Evolutionary conservation across 192 early-diverging fungal genomes (phyloP), one percentile per base, ranked within the genome.

Genomic region (Irineochytrium annulatum): DNA sequence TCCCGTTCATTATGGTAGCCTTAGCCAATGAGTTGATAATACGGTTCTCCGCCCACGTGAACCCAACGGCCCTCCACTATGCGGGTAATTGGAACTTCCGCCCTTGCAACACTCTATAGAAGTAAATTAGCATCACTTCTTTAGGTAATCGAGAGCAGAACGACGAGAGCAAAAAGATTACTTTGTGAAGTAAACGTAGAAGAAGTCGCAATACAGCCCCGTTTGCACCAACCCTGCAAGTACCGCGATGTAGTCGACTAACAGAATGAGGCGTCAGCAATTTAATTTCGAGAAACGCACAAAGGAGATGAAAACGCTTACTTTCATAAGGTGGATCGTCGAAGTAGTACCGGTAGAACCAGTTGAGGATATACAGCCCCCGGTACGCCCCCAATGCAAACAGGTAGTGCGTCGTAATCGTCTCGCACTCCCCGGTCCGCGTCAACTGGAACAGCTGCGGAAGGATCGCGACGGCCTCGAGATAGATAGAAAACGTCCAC

Each of bases 371-470:
- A 69, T 95, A 95, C 56, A 93, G 71, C 0, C 83, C 88, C 19
- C 92, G 87, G 70, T 95, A 95, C 8, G 85, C 91, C 6, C 97
- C 97, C 43, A 99, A 68, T 2, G 95, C 92, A 82, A 99, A 99
- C 41, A 99, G 74, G 71, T 99, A 99, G 73, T 99, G 97, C 11
- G 93, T 91, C 5, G 95, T 99, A 71, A 99, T 97, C n/a, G 93
- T 97, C 71, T 99, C 95, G 11, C 94, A 94, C 72, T 98, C 95
- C 28, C 95, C 93, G 1, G 95, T 97, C 52, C 93, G 86, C n/a
- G 88, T 85, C 62, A 99, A 78, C 79, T 95, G 93, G 78, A 96
- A 97, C 14, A 99, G 82, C 64, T 99, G 97, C 28, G 97, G 97
- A 54, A 99, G 73, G 69, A 99, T 99, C 3, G 97, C 97, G 0